Evolutionary conservation across 169 alveolate species (phyloP).

Genomic region (Plasmodium blacklocki): DNA sequence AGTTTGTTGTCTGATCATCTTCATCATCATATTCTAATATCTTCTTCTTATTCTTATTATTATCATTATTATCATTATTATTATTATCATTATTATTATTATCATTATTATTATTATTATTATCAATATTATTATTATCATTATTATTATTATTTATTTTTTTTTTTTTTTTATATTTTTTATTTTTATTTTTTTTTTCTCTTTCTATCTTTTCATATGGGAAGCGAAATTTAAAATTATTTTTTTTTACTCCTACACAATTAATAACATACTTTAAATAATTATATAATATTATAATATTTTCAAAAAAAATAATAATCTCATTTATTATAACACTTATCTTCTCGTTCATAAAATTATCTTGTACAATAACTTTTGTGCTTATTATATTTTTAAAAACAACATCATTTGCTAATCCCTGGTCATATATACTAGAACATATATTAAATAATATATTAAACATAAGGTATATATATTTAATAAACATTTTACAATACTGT

Average conservation of each 20-base stretch:
- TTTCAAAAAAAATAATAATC: conserved; percentile 49
- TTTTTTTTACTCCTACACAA: neutral
- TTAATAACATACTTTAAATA: conserved; percentile 8
- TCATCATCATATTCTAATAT: too few relatives aligned
- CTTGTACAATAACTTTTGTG: conserved; percentile 48
- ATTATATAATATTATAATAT: conserved; percentile 16
- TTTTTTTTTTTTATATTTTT: neutral
- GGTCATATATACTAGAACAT: conserved; percentile 51
- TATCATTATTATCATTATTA: too few relatives aligned
- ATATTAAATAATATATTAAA: conserved; percentile 62
- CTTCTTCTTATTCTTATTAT: too few relatives aligned
- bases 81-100: neutral
- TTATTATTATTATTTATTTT: neutral
- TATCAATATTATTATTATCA: too few relatives aligned
- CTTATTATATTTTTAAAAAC: conserved; percentile 20
- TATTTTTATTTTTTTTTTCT: neutral
- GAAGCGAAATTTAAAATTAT: too few relatives aligned
- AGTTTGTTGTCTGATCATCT: too few relatives aligned
- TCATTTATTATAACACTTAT: conserved; percentile 63
- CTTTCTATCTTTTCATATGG: neutral
- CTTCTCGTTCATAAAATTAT: conserved; percentile 27
- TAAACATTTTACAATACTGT: conserved; percentile 23
- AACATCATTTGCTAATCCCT: conserved; percentile 6
- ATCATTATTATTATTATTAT: neutral
- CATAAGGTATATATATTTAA: conserved; percentile 59